Evolutionary conservation across 768 basidiomycete genomes (phyloP), one percentile per base, ranked within the genome.

Genomic region (Termitomyces sp.): DNA sequence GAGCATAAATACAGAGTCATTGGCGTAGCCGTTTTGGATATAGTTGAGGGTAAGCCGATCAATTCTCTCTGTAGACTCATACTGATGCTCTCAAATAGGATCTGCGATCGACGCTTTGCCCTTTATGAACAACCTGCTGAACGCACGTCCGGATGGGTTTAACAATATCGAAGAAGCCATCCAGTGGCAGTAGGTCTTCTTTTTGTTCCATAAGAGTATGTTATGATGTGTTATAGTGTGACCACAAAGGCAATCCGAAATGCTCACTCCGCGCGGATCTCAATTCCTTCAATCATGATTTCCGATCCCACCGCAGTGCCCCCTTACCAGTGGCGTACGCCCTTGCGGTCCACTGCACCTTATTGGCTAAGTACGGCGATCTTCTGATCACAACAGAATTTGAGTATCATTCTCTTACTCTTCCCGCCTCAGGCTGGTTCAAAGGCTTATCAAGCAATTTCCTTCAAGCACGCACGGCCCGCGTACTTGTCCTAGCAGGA

Each of bases 101-200:
- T 91, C 94, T 26, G 95, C 97, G 0, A 76, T 98, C 31, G 97
- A 98, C 46, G 93, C 94, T 1, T 80, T 99, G 13, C 92, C 93
- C 0, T 83, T 91, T 63, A 99, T 99, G 97, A 85, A 91, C 59
- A 84, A 79, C 42, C 83, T 98, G 36, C 79, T 99, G 31, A 88
- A 90, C 57, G 83, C 86, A 27, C 84, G 94, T 12, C 97, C 96
- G 7, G 86, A 85, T 48, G 88, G 88, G 0, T 99, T 98, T 69
- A 81, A 84, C 53, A 90, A 82, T 44, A 72, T 88, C 8, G 90
- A 95, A 67, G 88, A 89, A 53, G 94, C 90, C 0, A 85, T 99
- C 42, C 87, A 92, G 59, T 99, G 97, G 97, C 96, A 98, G 94
- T 98, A 71, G 66, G 94, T 79, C 9, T 26, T 39, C 24, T 36